Conservation (phyloP, 768 basidiomycete species). For the Psilocybe cyanescens region DNA sequence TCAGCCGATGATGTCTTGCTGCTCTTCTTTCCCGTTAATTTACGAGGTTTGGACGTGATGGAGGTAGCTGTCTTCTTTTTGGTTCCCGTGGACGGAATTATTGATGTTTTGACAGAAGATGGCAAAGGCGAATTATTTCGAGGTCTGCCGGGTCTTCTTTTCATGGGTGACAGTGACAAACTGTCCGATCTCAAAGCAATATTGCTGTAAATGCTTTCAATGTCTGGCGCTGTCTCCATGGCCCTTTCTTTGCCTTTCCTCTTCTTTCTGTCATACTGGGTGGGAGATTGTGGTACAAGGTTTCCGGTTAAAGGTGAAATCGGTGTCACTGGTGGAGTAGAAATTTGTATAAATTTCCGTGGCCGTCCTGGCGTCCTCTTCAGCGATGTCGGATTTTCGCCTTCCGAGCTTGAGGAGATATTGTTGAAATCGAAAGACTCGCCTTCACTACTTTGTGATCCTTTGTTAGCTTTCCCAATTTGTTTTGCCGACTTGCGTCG, state of each 20-base stretch:
- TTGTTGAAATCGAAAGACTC: slow-evolving; percentile 21
- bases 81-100: neutral
- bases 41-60: neutral
- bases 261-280: neutral
- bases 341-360: slow-evolving; percentile 1
- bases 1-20: neutral
- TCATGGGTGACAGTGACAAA: neutral
- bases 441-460: slow-evolving; percentile 17
- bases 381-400: slow-evolving; percentile 4
- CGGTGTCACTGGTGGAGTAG: neutral
- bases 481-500: slow-evolving; percentile 4
- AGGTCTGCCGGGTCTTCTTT: slow-evolving; percentile 11
- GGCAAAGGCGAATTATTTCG: slow-evolving; percentile 5
- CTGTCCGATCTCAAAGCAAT: slow-evolving; percentile 1
- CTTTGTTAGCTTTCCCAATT: slow-evolving; percentile 10
- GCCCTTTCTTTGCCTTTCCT: neutral
- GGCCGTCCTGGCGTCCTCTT: slow-evolving; percentile 17
- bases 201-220: neutral
- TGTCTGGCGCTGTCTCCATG: neutral
- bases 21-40: neutral
- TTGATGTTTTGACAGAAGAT: neutral
- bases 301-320: neutral
- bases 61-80: neutral
- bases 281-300: neutral
- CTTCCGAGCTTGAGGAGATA: slow-evolving; percentile 19